Conservation (phyloP, 768 basidiomycete genomes). For the Mycena epipterygia region DNA sequence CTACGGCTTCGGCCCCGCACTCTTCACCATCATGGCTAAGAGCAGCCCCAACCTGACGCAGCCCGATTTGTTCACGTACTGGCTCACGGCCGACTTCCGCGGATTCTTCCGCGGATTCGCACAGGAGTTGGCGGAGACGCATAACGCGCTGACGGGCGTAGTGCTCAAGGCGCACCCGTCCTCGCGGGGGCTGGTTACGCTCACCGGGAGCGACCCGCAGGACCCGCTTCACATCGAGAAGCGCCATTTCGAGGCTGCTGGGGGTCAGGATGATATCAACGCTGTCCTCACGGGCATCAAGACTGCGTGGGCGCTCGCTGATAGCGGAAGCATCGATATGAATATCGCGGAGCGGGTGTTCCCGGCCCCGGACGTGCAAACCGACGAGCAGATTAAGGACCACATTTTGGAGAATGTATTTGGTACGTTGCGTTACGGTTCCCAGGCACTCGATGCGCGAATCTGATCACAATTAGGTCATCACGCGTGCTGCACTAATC, state of each 20-base stretch:
- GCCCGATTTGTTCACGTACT: too few relatives aligned
- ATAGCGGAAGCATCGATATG: constrained; percentile 42
- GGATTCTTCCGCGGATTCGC: constrained; percentile 29
- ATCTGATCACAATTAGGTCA: too few relatives aligned
- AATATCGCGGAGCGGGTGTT: too few relatives aligned
- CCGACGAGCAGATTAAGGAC: too few relatives aligned
- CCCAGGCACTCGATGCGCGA: too few relatives aligned
- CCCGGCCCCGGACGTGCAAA: too few relatives aligned
- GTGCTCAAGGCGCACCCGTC: too few relatives aligned
- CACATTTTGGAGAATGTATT: too few relatives aligned
- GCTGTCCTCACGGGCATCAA: constrained; percentile 45
- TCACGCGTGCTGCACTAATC: too few relatives aligned
- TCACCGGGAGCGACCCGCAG: constrained; percentile 45
- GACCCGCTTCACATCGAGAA: constrained; percentile 41
- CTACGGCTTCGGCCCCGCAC: constrained; percentile 42
- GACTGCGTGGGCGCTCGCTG: constrained; percentile 35
- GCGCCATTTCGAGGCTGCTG: too few relatives aligned
- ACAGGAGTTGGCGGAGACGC: constrained; percentile 36
- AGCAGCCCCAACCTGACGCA: constrained; percentile 36
- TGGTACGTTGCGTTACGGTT: too few relatives aligned
- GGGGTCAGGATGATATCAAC: too few relatives aligned
- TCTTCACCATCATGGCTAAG: constrained; percentile 37
- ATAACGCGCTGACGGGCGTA: constrained; percentile 39
- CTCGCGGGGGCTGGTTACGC: constrained; percentile 42
- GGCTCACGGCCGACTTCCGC: constrained; percentile 34